Evolutionary conservation across 768 basidiomycete species (phyloP).

Genomic region (Hortiboletus flavorubellus): DNA sequence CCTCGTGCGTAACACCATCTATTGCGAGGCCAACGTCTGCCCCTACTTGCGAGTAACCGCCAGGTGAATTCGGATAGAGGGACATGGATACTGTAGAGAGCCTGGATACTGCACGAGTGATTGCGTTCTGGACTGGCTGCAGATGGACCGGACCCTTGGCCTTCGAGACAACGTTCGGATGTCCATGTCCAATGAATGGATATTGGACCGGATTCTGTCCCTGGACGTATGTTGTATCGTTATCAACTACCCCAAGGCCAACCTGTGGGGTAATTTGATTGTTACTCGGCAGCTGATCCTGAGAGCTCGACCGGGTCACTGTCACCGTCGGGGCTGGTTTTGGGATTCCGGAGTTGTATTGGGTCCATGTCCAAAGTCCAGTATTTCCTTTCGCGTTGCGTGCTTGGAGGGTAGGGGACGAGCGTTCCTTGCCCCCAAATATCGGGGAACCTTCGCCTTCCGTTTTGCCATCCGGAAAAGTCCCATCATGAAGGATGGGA

Average conservation of each 20-base stretch:
- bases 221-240: slow-evolving; percentile 14
- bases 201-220: slow-evolving; percentile 13
- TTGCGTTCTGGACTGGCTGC: slow-evolving; percentile 41
- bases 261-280: slow-evolving; percentile 9
- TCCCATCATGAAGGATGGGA: slow-evolving; percentile 63
- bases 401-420: slow-evolving; percentile 32
- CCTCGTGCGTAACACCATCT: slow-evolving; percentile 40
- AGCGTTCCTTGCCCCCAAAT: slow-evolving; percentile 73
- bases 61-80: slow-evolving; percentile 45
- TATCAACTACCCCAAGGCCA: slow-evolving; percentile 4
- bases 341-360: slow-evolving; percentile 43
- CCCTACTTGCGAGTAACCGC: slow-evolving; percentile 21
- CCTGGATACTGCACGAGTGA: slow-evolving; percentile 40
- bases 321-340: slow-evolving; percentile 24
- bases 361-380: slow-evolving; percentile 55
- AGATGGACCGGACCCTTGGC: slow-evolving; percentile 29
- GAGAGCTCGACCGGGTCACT: slow-evolving; percentile 24
- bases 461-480: slow-evolving; percentile 43
- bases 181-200: slow-evolving; percentile 27
- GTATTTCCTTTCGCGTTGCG: slow-evolving; percentile 39
- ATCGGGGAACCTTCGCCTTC: slow-evolving; percentile 61
- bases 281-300: slow-evolving; percentile 7
- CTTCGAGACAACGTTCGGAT: slow-evolving; percentile 19
- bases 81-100: slow-evolving; percentile 44
- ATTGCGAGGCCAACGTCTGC: slow-evolving; percentile 36